Evolutionary conservation across 164 flowering plant genomes (phyloP).

Genomic region (Protea cynaroides): DNA sequence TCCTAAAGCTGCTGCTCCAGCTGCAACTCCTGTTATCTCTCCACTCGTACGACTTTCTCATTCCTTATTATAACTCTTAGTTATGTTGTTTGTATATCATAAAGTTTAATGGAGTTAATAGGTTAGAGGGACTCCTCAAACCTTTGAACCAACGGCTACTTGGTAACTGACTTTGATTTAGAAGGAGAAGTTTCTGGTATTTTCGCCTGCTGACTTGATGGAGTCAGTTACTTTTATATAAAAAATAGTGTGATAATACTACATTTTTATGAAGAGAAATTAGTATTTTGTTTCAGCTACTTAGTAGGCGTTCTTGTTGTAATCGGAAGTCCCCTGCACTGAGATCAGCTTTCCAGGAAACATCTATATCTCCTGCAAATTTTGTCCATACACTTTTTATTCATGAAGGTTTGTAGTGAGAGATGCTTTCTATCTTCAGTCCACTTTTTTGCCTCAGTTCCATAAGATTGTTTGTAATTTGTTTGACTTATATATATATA

Average conservation of each 20-base stretch:
- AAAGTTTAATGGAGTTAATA: no score
- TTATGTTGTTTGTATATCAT: no score
- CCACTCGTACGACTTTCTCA: slow-evolving; percentile 36
- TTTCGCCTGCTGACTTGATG: no score
- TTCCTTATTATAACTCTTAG: no score
- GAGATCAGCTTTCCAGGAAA: slow-evolving; percentile 89
- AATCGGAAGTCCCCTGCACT: slow-evolving; percentile 68
- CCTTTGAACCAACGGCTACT: no score
- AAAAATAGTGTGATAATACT: no score
- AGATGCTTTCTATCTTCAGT: neutral
- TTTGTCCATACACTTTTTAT: slow-evolving; percentile 92
- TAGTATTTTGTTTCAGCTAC: slow-evolving; percentile 17
- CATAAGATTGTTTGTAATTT: neutral
- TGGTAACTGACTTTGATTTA: no score
- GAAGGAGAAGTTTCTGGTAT: no score
- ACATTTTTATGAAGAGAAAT: neutral
- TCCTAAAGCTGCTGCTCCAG: slow-evolving; percentile 60
- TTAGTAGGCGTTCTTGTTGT: slow-evolving; percentile 72
- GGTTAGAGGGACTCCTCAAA: no score
- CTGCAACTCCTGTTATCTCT: slow-evolving; percentile 72
- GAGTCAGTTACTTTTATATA: no score
- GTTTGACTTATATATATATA: neutral
- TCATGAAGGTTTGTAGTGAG: slow-evolving; percentile 76
- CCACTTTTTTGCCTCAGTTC: neutral
- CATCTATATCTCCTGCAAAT: slow-evolving; percentile 73